Evolutionary conservation across 176 grass and related monocot genomes (phyloP).

Genomic region (Avena atlantica): DNA sequence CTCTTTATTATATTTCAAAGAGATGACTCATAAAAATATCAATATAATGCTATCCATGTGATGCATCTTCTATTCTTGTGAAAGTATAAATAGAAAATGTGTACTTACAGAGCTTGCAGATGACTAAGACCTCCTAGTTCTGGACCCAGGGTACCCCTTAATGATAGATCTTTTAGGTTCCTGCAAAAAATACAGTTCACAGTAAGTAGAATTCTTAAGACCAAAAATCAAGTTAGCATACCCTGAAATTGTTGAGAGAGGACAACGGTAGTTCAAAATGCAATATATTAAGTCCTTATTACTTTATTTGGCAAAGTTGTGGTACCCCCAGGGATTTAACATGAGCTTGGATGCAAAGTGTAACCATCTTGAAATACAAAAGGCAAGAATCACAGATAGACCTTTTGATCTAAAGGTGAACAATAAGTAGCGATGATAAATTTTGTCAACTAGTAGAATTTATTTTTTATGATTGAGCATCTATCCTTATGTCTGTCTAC

Average conservation of each 20-base stretch:
- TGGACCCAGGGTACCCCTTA: constrained; percentile 78
- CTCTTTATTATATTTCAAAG: not conserved
- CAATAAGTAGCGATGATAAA: not conserved
- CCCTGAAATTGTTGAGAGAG: constrained; percentile 13
- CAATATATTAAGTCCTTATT: not conserved
- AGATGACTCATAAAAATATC: constrained; percentile 17
- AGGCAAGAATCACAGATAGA: not conserved
- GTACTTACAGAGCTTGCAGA: constrained; percentile 91
- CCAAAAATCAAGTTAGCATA: constrained; percentile 21
- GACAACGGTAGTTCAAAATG: not conserved
- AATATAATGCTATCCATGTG: constrained; percentile 17
- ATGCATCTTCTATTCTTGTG: constrained; percentile 28
- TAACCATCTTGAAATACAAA: constrained; percentile 25
- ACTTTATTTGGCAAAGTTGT: too few relatives aligned
- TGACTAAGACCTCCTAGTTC: constrained; percentile 75
- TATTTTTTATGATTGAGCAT: constrained; percentile 3
- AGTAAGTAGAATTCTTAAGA: constrained; percentile 32
- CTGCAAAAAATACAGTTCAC: constrained; percentile 56
- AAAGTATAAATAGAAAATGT: constrained; percentile 36
- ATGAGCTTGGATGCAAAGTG: not conserved
- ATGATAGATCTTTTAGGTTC: constrained; percentile 74
- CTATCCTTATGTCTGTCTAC: constrained; percentile 5
- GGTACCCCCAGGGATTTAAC: too few relatives aligned
- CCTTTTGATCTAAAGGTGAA: constrained; percentile 13
- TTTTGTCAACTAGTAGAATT: not conserved